Base-by-base conservation (phyloP, 441 rosid genomes). In the Mallotus repandus region DNA sequence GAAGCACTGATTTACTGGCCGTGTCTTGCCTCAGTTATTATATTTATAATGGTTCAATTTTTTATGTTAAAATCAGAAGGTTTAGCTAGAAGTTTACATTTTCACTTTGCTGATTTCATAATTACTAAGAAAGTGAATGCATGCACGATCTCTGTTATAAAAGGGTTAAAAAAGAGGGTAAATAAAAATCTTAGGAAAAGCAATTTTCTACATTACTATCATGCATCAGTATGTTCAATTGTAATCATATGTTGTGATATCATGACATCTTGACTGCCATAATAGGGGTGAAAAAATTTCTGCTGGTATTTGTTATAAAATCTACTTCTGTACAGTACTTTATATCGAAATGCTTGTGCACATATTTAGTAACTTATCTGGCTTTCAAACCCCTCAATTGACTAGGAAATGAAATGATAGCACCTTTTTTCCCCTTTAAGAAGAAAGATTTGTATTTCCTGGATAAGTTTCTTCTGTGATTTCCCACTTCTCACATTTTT, bases 171-270 rank as follows among this genome's bases (percentile, higher is more conserved):
- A 45, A 25, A 19, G 14, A 25, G 56, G 25, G 55, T 2, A 25
- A 14, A n/a, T 11, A 55, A 58, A 35, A 46, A 59, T 35, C 50
- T 15, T 58, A 13, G 48, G 71, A 46, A 41, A 58, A 45, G 29
- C 48, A 12, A 25, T 65, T 7, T 63, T 11, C 43, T 56, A 29
- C 16, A 10, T 21, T 61, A 7, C n/a, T 19, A 16, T 21, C 16
- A 35, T 35, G 41, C 41, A n/a, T 46, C 22, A 57, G 21, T 29
- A 29, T 52, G 21, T 41, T 21, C 29, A 50, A 22, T 59, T 46
- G 66, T 46, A 72, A 72, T 63, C 19, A n/a, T 18, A 32, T 22
- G 21, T 63, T 70, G 38, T 52, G 43, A 72, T 53, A 21, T 9
- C 9, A 7, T 52, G 52, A 32, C 35, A 16, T 49, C 74, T 50